Evolutionary conservation across 2,329 filamentous ascomycete species (phyloP).

Genomic region (Venturia nashicola): DNA sequence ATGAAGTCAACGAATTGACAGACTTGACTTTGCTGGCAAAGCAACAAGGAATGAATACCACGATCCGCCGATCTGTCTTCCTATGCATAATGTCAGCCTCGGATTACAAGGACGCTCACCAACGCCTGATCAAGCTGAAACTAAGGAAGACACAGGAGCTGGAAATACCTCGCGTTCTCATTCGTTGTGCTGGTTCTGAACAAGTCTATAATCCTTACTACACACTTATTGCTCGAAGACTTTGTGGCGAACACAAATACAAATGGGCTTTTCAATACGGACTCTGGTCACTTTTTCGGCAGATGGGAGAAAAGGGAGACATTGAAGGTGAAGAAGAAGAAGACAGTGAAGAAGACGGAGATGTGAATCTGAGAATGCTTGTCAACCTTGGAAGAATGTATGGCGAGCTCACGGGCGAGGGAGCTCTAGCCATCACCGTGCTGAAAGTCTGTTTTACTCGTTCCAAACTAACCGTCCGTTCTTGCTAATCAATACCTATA

Average conservation of each 20-base stretch:
- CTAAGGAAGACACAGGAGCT: slow-evolving; percentile 77
- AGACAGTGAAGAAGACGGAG: slow-evolving; percentile 39
- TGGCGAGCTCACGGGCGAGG: slow-evolving; percentile 48
- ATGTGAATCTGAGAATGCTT: slow-evolving; percentile 43
- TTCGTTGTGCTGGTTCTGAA: slow-evolving; percentile 79
- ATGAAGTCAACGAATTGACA: slow-evolving; percentile 23
- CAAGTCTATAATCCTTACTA: slow-evolving; percentile 87
- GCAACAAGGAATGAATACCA: slow-evolving; percentile 76
- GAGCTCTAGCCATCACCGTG: slow-evolving; percentile 43
- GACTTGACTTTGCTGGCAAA: slow-evolving; percentile 65
- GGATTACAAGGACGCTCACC: slow-evolving; percentile 73
- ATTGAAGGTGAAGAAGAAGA: slow-evolving; percentile 41
- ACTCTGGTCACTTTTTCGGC: slow-evolving; percentile 74
- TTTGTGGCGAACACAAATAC: slow-evolving; percentile 64
- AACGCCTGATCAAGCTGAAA: slow-evolving; percentile 66
- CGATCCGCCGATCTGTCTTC: slow-evolving; percentile 83
- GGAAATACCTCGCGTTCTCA: slow-evolving; percentile 76
- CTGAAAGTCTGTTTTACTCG: slow-evolving; percentile 32
- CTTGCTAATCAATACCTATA: slow-evolving; percentile 19
- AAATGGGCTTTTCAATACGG: slow-evolving; percentile 79
- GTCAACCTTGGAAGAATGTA: slow-evolving; percentile 59
- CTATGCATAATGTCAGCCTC: slow-evolving; percentile 75
- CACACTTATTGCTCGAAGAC: slow-evolving; percentile 64
- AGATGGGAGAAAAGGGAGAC: slow-evolving; percentile 69
- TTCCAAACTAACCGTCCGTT: not conserved